Evolutionary conservation across 2,329 filamentous ascomycete genomes (phyloP).

Genomic region (Fusarium papillatum): DNA sequence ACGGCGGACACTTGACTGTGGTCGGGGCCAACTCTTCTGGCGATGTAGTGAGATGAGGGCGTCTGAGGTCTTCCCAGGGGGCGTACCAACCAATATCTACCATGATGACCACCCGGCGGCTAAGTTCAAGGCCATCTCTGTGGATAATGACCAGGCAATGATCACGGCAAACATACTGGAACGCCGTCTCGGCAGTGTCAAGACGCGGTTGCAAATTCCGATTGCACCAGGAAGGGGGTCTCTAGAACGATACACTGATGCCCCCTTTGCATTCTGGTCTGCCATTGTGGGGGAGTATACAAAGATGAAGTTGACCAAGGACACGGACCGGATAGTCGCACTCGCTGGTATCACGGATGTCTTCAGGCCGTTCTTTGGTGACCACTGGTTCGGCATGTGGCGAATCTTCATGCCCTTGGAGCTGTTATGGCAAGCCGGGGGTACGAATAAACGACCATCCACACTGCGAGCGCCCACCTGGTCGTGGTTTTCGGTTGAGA

Average conservation of each 20-base stretch:
- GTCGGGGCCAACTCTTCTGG: not conserved
- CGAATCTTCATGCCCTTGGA: not conserved
- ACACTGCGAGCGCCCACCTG: not conserved
- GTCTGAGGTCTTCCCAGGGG: not conserved
- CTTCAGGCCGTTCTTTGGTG: not conserved
- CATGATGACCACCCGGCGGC: not conserved
- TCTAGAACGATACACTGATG: not conserved
- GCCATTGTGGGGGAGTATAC: not conserved
- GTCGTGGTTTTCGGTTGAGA: not conserved
- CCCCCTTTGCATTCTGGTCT: not conserved
- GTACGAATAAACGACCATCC: not conserved
- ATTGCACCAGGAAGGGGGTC: not conserved
- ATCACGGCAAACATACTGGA: not conserved
- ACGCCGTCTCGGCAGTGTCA: not conserved
- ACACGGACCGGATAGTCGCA: not conserved
- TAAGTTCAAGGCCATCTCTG: not conserved
- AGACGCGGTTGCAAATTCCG: not conserved
- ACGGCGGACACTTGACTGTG: not conserved
- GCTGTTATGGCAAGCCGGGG: not conserved
- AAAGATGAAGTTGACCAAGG: not conserved
- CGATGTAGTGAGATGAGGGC: not conserved
- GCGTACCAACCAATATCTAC: not conserved
- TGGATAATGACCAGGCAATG: not conserved
- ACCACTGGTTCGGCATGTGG: not conserved
- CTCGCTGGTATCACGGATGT: not conserved